Evolutionary conservation across 2,329 filamentous ascomycete genomes (phyloP).

Genomic region (Lachnellula suecica): DNA sequence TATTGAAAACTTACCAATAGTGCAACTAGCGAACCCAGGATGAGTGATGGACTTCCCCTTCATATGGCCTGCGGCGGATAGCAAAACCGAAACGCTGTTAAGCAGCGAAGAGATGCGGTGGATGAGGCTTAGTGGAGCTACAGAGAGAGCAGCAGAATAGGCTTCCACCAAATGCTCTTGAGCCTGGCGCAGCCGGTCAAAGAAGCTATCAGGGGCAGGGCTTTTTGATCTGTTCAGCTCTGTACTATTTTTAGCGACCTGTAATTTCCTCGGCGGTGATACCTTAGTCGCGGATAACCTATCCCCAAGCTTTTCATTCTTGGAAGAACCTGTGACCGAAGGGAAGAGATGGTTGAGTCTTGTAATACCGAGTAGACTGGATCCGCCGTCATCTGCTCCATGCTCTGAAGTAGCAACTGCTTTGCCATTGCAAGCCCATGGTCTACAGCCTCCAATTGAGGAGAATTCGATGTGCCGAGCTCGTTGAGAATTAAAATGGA

Average conservation of each 20-base stretch:
- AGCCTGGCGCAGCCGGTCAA: conserved; percentile 53
- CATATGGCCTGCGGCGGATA: conserved; percentile 58
- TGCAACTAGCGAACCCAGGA: conserved; percentile 59
- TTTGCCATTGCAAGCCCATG: conserved; percentile 65
- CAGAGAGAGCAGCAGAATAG: conserved; percentile 47
- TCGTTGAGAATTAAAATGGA: conserved; percentile 56
- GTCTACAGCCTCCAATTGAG: conserved; percentile 41
- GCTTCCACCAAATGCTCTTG: conserved; percentile 65
- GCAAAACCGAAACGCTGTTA: conserved; percentile 63
- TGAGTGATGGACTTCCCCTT: conserved; percentile 47
- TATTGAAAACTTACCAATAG: conserved; percentile 39
- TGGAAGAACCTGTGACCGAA: conserved; percentile 46
- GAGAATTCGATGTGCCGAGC: conserved; percentile 44
- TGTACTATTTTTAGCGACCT: conserved; percentile 10
- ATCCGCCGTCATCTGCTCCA: conserved; percentile 73
- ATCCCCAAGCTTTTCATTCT: conserved; percentile 21
- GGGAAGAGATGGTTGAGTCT: conserved; percentile 90
- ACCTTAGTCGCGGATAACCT: conserved; percentile 17
- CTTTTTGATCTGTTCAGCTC: conserved; percentile 12
- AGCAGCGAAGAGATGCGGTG: conserved; percentile 63
- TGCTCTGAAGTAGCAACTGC: conserved; percentile 65
- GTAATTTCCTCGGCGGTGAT: conserved; percentile 24
- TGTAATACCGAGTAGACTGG: conserved; percentile 86
- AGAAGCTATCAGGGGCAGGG: conserved; percentile 31
- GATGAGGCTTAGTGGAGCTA: conserved; percentile 55